Conservation (phyloP, 257 asterid genomes). For the Solanum acaule region DNA sequence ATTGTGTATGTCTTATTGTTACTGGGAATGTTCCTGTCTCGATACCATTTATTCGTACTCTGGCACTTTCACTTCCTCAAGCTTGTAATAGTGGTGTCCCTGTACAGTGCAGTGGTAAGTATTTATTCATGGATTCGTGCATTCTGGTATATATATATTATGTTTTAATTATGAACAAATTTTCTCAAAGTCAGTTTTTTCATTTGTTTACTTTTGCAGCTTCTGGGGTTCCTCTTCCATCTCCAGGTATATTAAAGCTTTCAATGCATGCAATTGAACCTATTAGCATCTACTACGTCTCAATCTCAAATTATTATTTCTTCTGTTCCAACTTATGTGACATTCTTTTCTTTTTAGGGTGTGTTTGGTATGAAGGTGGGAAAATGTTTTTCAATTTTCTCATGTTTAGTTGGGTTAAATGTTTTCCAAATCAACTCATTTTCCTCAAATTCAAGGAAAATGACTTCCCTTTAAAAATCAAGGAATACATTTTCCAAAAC, state of each 20-base stretch:
- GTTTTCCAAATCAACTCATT: no score
- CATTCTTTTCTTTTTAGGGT: no score
- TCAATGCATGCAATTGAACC: not conserved
- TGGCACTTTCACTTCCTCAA: slow-evolving; percentile 48
- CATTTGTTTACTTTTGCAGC: slow-evolving; percentile 33
- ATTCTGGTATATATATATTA: not conserved
- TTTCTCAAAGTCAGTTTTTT: not conserved
- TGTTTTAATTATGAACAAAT: not conserved
- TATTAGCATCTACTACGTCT: not conserved
- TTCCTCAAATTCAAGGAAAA: no score
- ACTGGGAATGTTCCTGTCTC: slow-evolving; percentile 77
- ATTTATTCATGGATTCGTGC: not conserved
- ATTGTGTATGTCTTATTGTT: slow-evolving; percentile 54
- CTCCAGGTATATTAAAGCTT: slow-evolving; percentile 47
- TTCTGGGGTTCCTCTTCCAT: slow-evolving; percentile 58
- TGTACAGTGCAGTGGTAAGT: slow-evolving; percentile 44
- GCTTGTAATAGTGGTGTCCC: slow-evolving; percentile 50
- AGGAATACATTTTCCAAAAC: no score
- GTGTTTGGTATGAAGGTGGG: no score
- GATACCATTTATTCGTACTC: slow-evolving; percentile 36
- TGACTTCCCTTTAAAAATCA: no score
- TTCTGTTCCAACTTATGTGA: no score
- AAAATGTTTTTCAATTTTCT: no score
- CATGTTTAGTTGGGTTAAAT: no score
- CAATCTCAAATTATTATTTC: not conserved